Conservation (phyloP, 202 grass and related monocot species). For the Zizania palustris region DNA sequence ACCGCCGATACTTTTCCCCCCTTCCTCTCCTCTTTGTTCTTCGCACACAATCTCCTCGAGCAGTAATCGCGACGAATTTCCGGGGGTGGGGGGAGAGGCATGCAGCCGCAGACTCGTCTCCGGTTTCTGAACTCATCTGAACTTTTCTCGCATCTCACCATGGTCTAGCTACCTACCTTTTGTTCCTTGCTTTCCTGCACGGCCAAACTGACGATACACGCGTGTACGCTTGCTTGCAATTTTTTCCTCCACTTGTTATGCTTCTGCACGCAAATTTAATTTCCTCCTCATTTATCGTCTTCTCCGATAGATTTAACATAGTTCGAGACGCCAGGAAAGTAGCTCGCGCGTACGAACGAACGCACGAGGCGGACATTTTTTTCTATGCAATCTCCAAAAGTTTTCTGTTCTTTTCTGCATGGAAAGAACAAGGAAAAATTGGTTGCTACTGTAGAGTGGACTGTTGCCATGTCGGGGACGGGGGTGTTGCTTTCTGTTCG, state of each 20-base stretch:
- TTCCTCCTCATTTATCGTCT: not conserved
- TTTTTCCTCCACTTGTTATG: not conserved
- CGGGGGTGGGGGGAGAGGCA: not conserved
- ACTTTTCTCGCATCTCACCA: constrained; percentile 6
- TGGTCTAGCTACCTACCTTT: not conserved
- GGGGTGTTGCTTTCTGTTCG: not conserved
- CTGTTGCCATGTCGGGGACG: not conserved
- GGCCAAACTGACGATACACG: not conserved
- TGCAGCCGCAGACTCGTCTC: not conserved
- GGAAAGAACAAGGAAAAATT: not conserved
- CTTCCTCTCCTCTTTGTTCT: too few species aligned
- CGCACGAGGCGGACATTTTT: not conserved
- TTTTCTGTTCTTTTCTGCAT: not conserved
- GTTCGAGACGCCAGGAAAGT: not conserved
- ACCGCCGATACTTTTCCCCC: not conserved
- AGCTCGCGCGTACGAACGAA: not conserved
- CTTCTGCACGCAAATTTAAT: not conserved
- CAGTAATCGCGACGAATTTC: not conserved
- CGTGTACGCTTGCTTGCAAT: not conserved
- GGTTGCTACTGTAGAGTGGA: not conserved
- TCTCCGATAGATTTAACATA: not conserved
- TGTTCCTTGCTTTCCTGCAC: constrained; percentile 2
- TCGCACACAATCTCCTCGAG: too few species aligned
- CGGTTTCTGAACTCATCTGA: not conserved
- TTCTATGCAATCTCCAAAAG: not conserved